A percentile compares a stretch with the other conserved stretches of the same genome.
Evolutionary conservation across 2,329 filamentous ascomycete genomes (phyloP).

Genomic region (Amesomyces nigricolor): DNA sequence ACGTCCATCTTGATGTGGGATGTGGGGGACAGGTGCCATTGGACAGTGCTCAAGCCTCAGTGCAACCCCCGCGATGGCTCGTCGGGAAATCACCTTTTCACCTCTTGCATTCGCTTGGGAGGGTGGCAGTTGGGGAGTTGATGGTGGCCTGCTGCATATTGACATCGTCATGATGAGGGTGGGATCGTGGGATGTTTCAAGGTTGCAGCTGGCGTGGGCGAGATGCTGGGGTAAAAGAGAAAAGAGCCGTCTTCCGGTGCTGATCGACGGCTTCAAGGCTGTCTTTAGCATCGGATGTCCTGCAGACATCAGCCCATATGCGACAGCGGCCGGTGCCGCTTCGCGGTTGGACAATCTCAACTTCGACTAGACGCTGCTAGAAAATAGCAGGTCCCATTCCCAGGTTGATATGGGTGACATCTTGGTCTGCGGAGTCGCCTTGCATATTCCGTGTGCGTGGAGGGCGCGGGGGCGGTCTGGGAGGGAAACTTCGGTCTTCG

Average conservation of each 20-base stretch:
- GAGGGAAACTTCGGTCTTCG: slow-evolving; percentile 1
- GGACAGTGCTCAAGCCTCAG: neutral
- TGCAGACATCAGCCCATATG: neutral
- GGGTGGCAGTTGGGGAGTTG: neutral
- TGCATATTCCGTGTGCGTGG: slow-evolving; percentile 21
- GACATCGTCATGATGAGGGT: slow-evolving; percentile 7
- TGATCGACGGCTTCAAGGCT: neutral
- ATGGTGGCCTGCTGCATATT: neutral
- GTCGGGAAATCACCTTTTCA: slow-evolving; percentile 5
- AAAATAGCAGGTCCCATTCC: slow-evolving; percentile 1
- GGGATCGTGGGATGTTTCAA: neutral
- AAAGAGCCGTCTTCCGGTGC: too few species aligned
- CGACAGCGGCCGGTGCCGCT: neutral
- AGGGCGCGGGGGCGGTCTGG: slow-evolving; percentile 12
- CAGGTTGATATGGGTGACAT: slow-evolving; percentile 3
- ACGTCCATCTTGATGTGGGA: slow-evolving; percentile 1
- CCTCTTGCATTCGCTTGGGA: slow-evolving; percentile 4
- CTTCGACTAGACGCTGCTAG: slow-evolving; percentile 11
- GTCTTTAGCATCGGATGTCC: neutral
- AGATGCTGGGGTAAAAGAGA: too few species aligned
- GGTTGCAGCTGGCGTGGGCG: neutral
- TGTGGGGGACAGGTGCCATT: slow-evolving; percentile 13
- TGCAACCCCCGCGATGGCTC: slow-evolving; percentile 12
- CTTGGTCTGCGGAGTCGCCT: slow-evolving; percentile 19
- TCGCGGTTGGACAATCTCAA: neutral